Conservation (phyloP, 176 grass and related monocot species). For the Triticum monococcum region DNA sequence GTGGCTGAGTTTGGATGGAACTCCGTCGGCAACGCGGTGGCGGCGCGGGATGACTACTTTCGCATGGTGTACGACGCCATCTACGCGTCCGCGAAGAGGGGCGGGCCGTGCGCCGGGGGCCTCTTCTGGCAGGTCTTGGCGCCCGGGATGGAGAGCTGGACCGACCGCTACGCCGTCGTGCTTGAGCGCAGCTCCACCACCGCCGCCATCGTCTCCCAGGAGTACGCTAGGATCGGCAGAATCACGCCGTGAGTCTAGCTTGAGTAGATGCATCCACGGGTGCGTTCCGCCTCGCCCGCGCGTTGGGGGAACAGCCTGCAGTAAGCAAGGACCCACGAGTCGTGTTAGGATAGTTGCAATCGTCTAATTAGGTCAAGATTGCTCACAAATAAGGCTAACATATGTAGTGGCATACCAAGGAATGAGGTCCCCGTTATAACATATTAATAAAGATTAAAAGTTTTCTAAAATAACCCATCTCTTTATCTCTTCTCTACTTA, state of each 20-base stretch:
- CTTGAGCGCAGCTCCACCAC: neutral
- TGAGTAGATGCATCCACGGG: neutral
- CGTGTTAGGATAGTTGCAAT: neutral
- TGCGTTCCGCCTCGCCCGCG: too few species aligned
- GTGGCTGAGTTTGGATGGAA: neutral
- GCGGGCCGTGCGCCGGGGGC: neutral
- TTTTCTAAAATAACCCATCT: too few species aligned
- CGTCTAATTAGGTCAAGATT: neutral
- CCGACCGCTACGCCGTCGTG: neutral
- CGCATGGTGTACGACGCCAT: neutral
- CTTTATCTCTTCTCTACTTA: too few species aligned
- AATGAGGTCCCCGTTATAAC: too few species aligned
- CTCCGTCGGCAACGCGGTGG: neutral
- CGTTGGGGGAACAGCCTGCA: too few species aligned
- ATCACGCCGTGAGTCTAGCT: neutral
- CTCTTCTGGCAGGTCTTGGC: conserved; percentile 6
- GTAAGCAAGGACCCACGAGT: neutral
- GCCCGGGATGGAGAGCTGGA: neutral
- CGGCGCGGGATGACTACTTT: neutral
- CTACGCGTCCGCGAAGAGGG: neutral
- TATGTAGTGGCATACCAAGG: neutral
- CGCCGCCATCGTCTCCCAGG: neutral
- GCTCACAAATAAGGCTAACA: neutral
- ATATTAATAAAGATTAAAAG: too few species aligned
- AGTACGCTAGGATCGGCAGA: neutral